These are phyloP conservation scores for Histomonas meleagridis DNA, from an alignment of 208 protist species.

Conservation along the genomic window DNA sequence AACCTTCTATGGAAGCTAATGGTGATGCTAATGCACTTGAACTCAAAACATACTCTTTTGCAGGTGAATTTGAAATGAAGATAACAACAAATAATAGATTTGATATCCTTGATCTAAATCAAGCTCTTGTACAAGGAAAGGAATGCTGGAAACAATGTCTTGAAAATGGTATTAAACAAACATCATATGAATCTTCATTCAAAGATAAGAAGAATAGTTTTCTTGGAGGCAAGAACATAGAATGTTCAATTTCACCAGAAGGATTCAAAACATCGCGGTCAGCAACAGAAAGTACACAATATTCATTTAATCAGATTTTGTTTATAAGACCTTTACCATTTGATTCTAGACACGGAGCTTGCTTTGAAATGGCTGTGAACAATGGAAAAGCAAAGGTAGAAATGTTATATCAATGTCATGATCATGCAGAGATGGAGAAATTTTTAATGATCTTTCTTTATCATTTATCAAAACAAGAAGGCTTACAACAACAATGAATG, in stretches of 20 bases:
- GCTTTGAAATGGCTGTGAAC: background rate
- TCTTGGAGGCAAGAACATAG: background rate
- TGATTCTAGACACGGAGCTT: background rate
- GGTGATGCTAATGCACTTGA: background rate
- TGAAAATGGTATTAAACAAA: background rate
- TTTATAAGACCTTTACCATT: background rate
- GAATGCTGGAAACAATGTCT: background rate
- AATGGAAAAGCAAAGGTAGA: background rate
- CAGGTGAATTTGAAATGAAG: background rate
- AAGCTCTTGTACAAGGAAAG: background rate
- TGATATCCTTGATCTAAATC: conserved; percentile 9
- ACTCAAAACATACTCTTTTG: background rate
- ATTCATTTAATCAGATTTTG: background rate
- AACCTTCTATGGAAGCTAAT: background rate
- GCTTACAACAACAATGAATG: too few species aligned
- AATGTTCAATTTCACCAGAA: background rate
- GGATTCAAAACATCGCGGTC: background rate
- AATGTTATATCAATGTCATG: background rate
- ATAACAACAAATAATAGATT: conserved; percentile 30
- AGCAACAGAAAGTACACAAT: background rate
- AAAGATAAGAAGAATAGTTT: conserved; percentile 8
- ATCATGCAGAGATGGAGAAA: conserved; percentile 15
- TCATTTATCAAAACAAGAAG: background rate
- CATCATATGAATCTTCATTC: conserved; percentile 9
- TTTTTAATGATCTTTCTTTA: background rate